Base-by-base conservation (phyloP, 2,329 filamentous ascomycete species). In the Pestalotiopsis sp. region DNA sequence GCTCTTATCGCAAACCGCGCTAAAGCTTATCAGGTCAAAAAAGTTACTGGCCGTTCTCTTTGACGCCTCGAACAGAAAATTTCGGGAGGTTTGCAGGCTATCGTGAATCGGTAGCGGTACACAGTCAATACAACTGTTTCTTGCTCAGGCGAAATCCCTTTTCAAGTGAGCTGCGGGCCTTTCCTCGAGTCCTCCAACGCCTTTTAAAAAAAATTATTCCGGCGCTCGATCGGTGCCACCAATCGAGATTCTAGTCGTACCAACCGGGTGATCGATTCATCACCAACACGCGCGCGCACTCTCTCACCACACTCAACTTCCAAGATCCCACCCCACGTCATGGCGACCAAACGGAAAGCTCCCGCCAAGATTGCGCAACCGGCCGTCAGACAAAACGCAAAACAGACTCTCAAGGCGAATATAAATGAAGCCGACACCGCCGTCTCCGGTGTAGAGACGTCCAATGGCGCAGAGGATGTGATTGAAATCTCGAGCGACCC, bases 281-380 rank as follows among this genome's bases (percentile, higher is more conserved):
- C 59, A 36, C 20, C 55, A 17, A 60, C 20, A 60, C 20, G 52
- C 31, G 31, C 31, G 31, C 31, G 31, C 31, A 36, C 52, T 52
- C 41, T 49, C 20, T 20, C 13, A 12, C n/a, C 23, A 64, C 62
- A n/a, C 17, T 23, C 20, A 23, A 31, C 38, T 27, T n/a, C 9
- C 36, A 36, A 45, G 13, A 41, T 57, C 41, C 52, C 55, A 59
- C 64, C 64, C 31, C 64, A 52, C 66, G 77, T 70, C 70, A 89
- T 90, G 85, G 88, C 88, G 70, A 86, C 88, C 59, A 91, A 89
- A 79, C 83, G 88, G 77, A 91, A 90, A 84, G 82, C 85, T 68
- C 81, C 87, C 69, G 82, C 84, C 71, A 86, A 86, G 80, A 82
- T 91, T 74, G 87, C 86, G 68, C 80, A 85, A 69, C 89, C 89